A percentile compares a stretch with the other conserved stretches of the same genome.
phyloP scores from a whole-genome alignment of 331 rosid species.

The Quercus lobata region DNA sequence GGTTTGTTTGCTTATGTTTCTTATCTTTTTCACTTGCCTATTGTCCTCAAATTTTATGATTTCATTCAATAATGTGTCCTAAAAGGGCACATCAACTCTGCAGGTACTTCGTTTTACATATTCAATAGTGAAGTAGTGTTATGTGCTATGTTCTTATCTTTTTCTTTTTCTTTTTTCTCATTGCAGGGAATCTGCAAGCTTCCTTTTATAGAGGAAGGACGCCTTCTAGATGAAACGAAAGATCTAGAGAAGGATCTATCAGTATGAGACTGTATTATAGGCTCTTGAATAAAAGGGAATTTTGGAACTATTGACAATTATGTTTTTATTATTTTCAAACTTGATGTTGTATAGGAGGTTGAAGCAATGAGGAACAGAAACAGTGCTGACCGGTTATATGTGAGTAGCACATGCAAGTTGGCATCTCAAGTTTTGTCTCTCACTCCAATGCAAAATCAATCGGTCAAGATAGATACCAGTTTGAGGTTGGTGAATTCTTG shows the following conservation, averaged over 20 bases:
- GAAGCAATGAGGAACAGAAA: constrained; percentile 28
- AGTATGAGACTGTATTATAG: constrained; percentile 16
- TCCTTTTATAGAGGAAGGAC: constrained; percentile 43
- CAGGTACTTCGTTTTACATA: background rate
- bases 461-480: background rate
- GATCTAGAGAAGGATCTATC: constrained; percentile 19
- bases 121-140: background rate
- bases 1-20: constrained; percentile 36
- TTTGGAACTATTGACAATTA: background rate
- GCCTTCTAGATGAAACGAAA: constrained; percentile 42
- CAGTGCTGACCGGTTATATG: constrained; percentile 26
- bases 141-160: background rate
- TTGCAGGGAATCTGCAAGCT: constrained; percentile 45
- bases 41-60: background rate
- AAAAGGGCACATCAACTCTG: too few relatives aligned
- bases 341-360: constrained; percentile 10
- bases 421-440: constrained; percentile 21
- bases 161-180: background rate
- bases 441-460: background rate
- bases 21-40: background rate
- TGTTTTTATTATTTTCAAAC: background rate
- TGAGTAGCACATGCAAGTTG: constrained; percentile 14
- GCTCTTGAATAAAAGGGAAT: background rate
- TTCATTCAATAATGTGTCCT: too few relatives aligned
- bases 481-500: constrained; percentile 22